A percentile compares a stretch with the other conserved stretches of the same genome.
phyloP scores from a whole-genome alignment of 805 yeast genomes.

The Komagataella mondaviorum region DNA sequence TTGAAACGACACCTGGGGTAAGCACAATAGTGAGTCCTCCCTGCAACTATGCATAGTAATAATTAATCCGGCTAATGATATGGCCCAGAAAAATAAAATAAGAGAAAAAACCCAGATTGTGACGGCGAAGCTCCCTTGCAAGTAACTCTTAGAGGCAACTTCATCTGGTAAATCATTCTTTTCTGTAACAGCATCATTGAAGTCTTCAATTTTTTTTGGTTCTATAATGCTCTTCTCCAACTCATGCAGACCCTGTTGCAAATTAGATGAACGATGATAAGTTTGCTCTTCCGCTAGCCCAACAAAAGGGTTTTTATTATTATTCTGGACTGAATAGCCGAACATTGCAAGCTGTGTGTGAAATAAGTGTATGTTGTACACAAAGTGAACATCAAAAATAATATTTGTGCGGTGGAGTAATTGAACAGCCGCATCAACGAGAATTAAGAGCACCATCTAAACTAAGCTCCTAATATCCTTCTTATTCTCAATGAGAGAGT shows the following conservation, averaged over 20 bases:
- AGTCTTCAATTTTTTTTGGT: not conserved
- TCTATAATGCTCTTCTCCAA: not conserved
- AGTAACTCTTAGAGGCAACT: conserved; percentile 7
- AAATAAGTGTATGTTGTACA: not conserved
- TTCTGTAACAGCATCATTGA: not conserved
- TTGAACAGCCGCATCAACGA: not conserved
- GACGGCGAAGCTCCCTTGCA: conserved; percentile 2
- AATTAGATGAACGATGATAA: not conserved
- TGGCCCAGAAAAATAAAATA: not conserved
- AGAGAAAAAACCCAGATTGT: conserved; percentile 9
- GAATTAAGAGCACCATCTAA: not conserved
- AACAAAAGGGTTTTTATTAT: not conserved
- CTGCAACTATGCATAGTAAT: conserved; percentile 19
- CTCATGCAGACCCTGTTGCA: not conserved
- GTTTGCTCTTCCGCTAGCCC: not conserved
- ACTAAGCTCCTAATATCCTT: not conserved
- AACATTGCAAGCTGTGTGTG: not conserved
- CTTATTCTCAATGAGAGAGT: not conserved
- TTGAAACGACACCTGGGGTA: conserved; percentile 30
- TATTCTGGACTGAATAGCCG: not conserved
- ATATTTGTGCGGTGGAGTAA: not conserved
- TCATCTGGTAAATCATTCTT: not conserved
- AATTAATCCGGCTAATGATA: not conserved
- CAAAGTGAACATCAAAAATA: not conserved
- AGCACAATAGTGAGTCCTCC: conserved; percentile 16